These are phyloP conservation scores for Wickerhamiella allomyrinae DNA, from an alignment of 805 yeast species.

Conservation along the genomic window DNA sequence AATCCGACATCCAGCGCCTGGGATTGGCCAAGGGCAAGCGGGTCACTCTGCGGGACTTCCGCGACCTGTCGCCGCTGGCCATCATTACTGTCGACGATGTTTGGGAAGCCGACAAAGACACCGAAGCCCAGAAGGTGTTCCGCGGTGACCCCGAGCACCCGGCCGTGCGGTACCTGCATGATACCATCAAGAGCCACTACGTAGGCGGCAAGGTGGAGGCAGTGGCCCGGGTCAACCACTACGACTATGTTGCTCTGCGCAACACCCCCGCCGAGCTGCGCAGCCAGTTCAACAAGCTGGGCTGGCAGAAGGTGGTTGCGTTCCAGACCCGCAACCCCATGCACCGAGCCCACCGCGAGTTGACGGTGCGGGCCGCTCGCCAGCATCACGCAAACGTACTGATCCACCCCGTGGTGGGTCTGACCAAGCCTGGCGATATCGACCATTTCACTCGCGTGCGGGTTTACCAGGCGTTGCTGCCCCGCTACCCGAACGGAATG, in stretches of 20 bases:
- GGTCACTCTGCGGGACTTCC: conserved; percentile 62
- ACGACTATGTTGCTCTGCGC: conserved; percentile 77
- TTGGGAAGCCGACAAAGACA: conserved; percentile 64
- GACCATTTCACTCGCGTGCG: conserved; percentile 96
- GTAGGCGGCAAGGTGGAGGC: conserved; percentile 85
- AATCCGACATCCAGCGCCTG: conserved; percentile 32
- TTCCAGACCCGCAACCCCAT: conserved; percentile 97
- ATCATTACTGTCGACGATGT: conserved; percentile 66
- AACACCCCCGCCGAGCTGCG: conserved; percentile 86
- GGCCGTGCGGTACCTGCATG: conserved; percentile 59
- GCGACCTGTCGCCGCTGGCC: conserved; percentile 68
- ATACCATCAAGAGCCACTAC: conserved; percentile 68
- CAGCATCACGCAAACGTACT: conserved; percentile 75
- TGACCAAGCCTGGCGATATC: conserved; percentile 94
- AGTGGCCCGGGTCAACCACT: conserved; percentile 68
- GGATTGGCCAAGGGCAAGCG: conserved; percentile 40
- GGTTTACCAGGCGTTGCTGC: conserved; percentile 82
- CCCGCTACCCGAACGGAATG: conserved; percentile 88
- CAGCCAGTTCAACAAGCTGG: conserved; percentile 61
- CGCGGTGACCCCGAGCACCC: conserved; percentile 98
- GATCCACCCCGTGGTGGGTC: conserved; percentile 93
- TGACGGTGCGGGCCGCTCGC: conserved; percentile 93
- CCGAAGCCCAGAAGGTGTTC: conserved; percentile 75
- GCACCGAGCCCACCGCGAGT: conserved; percentile 96
- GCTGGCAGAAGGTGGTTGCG: conserved; percentile 85